Percentiles rank a stretch among this genome's conserved stretches.
phyloP scores from a whole-genome alignment of 2,329 filamentous ascomycete genomes.

The Arthrobotrys conoides region DNA sequence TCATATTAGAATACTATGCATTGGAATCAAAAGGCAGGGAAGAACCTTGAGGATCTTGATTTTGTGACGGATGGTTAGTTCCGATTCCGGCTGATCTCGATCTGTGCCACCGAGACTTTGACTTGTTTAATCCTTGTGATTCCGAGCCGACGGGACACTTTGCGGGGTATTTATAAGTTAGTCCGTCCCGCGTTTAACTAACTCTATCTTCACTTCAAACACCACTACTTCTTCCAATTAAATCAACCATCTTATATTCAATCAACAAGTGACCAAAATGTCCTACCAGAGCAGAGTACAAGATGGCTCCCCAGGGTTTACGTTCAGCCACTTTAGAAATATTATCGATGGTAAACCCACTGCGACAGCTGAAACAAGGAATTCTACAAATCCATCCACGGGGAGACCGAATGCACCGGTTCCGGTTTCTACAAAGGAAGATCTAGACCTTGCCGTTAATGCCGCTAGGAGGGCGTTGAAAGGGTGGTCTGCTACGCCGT shows the following conservation, averaged over 20 bases:
- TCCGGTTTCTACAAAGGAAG: constrained; percentile 69
- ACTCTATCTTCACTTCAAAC: too few relatives aligned
- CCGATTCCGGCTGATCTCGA: neutral
- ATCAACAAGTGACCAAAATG: too few relatives aligned
- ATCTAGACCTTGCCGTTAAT: constrained; percentile 71
- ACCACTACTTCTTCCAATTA: too few relatives aligned
- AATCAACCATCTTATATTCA: too few relatives aligned
- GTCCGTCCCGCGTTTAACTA: too few relatives aligned
- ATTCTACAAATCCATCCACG: constrained; percentile 71
- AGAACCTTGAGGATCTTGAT: neutral
- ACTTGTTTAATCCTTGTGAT: too few relatives aligned
- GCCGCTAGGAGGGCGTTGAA: constrained; percentile 70
- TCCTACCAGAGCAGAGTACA: too few relatives aligned
- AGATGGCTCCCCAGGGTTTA: too few relatives aligned
- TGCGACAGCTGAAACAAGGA: constrained; percentile 68
- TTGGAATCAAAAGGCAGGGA: too few relatives aligned
- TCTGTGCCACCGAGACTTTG: neutral
- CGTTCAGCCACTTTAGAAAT: constrained; percentile 68
- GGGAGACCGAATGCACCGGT: constrained; percentile 70
- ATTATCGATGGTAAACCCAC: constrained; percentile 71
- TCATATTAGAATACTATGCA: too few relatives aligned
- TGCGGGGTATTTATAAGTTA: too few relatives aligned
- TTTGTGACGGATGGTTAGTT: neutral
- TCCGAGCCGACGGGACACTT: too few relatives aligned
- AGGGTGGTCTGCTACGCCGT: constrained; percentile 69